Conservation (phyloP, 148 eudicot species). For the Vaccinium darrowii region DNA sequence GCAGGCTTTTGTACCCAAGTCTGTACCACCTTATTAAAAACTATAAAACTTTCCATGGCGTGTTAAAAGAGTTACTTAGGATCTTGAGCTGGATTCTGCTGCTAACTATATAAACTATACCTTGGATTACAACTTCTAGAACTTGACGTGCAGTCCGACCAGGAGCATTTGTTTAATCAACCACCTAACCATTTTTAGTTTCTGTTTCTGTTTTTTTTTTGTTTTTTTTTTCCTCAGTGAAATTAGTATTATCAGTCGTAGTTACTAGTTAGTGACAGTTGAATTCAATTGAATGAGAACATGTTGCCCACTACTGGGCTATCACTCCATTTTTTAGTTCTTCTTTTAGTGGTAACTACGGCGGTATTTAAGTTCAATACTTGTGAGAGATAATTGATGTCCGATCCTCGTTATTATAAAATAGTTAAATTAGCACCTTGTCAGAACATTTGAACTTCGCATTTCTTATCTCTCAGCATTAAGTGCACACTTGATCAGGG, state of each 20-base stretch:
- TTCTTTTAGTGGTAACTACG: too few species aligned
- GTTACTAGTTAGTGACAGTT: too few species aligned
- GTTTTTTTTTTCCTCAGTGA: too few species aligned
- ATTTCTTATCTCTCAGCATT: too few species aligned
- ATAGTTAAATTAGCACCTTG: too few species aligned
- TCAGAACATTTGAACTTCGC: too few species aligned
- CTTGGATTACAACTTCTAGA: constrained; percentile 1
- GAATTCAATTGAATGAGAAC: too few species aligned
- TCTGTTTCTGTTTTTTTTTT: too few species aligned
- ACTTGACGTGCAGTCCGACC: background rate
- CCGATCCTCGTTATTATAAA: background rate
- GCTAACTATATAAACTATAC: constrained; percentile 20
- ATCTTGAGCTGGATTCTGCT: constrained; percentile 31
- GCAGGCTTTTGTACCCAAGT: background rate
- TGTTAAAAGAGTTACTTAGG: constrained; percentile 33
- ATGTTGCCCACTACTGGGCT: too few species aligned
- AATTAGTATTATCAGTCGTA: too few species aligned
- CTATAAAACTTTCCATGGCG: constrained; percentile 16
- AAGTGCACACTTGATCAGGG: too few species aligned
- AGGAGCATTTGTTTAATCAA: background rate
- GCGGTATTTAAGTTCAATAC: background rate
- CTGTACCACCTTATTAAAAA: background rate
- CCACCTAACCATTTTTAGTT: background rate
- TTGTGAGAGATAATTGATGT: background rate
- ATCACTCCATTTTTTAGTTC: too few species aligned